phyloP scores from a whole-genome alignment of 116 monocot genomes.

The Iris pallida region DNA sequence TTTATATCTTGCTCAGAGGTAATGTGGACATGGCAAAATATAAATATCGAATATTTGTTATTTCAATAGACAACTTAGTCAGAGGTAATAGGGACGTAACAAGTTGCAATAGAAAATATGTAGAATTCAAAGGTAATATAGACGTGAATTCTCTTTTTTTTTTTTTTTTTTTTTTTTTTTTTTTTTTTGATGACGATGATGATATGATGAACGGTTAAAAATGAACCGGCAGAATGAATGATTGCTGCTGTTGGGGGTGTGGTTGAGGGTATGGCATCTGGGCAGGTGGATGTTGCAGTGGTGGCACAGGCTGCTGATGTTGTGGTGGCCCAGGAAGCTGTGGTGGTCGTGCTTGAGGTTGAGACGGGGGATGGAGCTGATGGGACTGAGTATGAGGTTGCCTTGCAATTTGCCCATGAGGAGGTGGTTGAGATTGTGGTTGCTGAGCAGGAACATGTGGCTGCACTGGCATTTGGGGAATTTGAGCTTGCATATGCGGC shows the following conservation, averaged over 20 bases:
- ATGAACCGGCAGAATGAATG: no score
- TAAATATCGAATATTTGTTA: no score
- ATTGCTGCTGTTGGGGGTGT: slow-evolving; percentile 11
- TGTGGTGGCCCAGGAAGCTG: slow-evolving; percentile 16
- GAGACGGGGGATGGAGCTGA: slow-evolving; percentile 35
- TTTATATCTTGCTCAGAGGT: no score
- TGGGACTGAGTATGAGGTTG: slow-evolving; percentile 11
- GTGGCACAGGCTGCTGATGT: slow-evolving; percentile 17
- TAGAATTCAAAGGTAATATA: no score
- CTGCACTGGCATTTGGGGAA: slow-evolving; percentile 12
- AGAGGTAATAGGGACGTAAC: no score
- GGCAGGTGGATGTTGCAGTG: slow-evolving; percentile 5
- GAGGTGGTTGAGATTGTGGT: neutral
- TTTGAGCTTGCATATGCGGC: slow-evolving; percentile 16
- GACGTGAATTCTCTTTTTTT: no score
- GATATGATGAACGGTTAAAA: no score
- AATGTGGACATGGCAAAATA: no score
- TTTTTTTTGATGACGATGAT: no score
- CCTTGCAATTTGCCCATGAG: slow-evolving; percentile 6
- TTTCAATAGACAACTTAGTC: no score
- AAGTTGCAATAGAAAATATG: no score
- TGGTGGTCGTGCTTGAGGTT: slow-evolving; percentile 12
- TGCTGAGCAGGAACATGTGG: slow-evolving; percentile 23
- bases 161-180: no score
- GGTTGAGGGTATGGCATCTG: slow-evolving; percentile 12